A percentile compares a stretch with the other conserved stretches of the same genome.
These are phyloP conservation scores for Nemania bipapillata DNA, from an alignment of 2,329 filamentous ascomycete species.

Conservation along the genomic window DNA sequence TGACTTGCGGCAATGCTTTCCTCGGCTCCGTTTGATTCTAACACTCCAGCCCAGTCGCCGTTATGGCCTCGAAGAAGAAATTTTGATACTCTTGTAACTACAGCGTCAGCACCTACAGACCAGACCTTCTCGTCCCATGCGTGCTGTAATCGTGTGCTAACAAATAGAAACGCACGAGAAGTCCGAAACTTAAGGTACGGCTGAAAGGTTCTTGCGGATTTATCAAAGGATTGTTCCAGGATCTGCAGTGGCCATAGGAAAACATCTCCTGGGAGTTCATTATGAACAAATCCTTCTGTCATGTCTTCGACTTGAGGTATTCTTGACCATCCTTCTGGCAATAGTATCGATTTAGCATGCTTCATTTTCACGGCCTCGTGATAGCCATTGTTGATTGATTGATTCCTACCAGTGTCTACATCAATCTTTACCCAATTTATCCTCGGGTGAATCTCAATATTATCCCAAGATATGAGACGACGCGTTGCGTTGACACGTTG, in stretches of 20 bases:
- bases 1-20: neutral
- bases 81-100: neutral
- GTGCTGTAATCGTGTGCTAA: neutral
- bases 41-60: neutral
- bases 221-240: neutral
- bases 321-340: constrained; percentile 1
- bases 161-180: constrained; percentile 13
- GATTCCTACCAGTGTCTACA: neutral
- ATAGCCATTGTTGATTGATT: neutral
- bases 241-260: constrained; percentile 11
- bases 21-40: neutral
- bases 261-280: neutral
- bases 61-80: neutral
- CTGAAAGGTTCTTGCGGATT: neutral
- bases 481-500: neutral
- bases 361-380: neutral
- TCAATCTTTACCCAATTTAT: neutral
- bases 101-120: neutral
- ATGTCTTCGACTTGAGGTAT: neutral
- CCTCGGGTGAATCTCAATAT: neutral
- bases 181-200: constrained; percentile 3
- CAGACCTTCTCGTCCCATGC: constrained; percentile 2
- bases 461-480: neutral
- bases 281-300: constrained; percentile 6
- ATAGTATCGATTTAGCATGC: neutral